phyloP scores from a whole-genome alignment of 2,329 filamentous ascomycete genomes.

The Claviceps capensis region DNA sequence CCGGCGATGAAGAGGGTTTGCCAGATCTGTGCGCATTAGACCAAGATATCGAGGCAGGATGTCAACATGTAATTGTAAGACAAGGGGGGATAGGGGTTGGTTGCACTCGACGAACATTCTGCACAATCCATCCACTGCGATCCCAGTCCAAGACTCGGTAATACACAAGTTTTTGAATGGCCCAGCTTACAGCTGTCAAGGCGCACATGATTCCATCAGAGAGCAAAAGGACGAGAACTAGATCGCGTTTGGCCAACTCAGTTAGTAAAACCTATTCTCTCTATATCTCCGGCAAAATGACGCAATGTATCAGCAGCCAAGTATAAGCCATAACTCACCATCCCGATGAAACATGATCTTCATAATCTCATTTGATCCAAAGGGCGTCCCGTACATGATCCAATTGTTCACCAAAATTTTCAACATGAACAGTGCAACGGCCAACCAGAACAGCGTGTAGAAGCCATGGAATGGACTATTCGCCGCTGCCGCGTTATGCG shows the following conservation, averaged over 20 bases:
- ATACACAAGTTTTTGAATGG: constrained; percentile 48
- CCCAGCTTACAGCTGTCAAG: constrained; percentile 49
- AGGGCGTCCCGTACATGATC: constrained; percentile 49
- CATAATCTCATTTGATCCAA: constrained; percentile 61
- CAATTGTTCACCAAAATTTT: constrained; percentile 57
- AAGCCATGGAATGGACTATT: constrained; percentile 67
- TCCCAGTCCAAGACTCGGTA: constrained; percentile 55
- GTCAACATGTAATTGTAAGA: no score
- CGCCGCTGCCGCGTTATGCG: constrained; percentile 49
- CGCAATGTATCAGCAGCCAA: neutral
- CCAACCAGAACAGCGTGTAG: constrained; percentile 67
- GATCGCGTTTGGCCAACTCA: neutral
- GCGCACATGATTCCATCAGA: constrained; percentile 59
- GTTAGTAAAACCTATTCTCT: neutral
- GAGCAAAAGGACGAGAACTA: constrained; percentile 38
- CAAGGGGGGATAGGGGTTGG: neutral
- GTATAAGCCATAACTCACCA: constrained; percentile 15
- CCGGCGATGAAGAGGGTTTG: constrained; percentile 49
- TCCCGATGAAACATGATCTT: constrained; percentile 47
- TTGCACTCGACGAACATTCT: constrained; percentile 36
- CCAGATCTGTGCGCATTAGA: constrained; percentile 38
- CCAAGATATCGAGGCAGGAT: neutral
- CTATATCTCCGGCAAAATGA: no score
- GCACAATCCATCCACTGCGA: constrained; percentile 55
- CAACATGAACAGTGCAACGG: constrained; percentile 50